Percentiles rank a stretch among this genome's conserved stretches.
Evolutionary conservation across 768 basidiomycete genomes (phyloP).

Genomic region (Hygrophoropsis aurantiaca): DNA sequence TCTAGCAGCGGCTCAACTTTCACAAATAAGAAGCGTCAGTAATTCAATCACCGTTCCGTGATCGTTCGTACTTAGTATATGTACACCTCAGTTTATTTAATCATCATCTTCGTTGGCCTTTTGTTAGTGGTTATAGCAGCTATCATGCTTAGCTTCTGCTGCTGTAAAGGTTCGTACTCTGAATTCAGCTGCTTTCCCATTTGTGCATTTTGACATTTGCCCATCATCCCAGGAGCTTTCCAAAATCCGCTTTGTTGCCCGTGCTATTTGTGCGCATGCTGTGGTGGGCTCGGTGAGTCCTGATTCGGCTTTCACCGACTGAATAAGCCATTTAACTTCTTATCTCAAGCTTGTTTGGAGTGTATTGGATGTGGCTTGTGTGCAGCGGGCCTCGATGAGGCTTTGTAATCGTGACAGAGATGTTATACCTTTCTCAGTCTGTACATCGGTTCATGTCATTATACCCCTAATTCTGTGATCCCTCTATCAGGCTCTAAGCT

Average conservation of each 20-base stretch:
- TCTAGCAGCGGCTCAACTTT: conserved; percentile 29
- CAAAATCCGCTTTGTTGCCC: conserved; percentile 67
- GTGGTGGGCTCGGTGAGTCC: conserved; percentile 59
- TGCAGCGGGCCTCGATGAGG: conserved; percentile 46
- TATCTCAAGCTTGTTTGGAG: conserved; percentile 55
- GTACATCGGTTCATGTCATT: too few relatives aligned
- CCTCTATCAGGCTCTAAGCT: too few relatives aligned
- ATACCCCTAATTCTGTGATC: too few relatives aligned
- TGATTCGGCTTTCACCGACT: not conserved
- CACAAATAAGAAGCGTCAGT: conserved; percentile 43
- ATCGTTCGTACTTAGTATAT: not conserved
- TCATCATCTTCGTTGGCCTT: conserved; percentile 65
- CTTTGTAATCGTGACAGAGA: conserved; percentile 3
- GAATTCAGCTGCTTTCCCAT: not conserved
- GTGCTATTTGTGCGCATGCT: conserved; percentile 72
- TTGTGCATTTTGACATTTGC: not conserved
- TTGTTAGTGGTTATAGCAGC: conserved; percentile 52
- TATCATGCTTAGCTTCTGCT: conserved; percentile 64
- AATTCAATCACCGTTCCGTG: not conserved
- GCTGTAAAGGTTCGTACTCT: conserved; percentile 49
- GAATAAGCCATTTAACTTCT: not conserved
- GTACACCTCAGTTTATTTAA: conserved; percentile 59
- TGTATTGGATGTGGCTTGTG: conserved; percentile 72
- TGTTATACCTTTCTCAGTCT: too few relatives aligned
- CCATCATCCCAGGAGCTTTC: conserved; percentile 42